A percentile compares a stretch with the other conserved stretches of the same genome.
Conservation (phyloP, 352 stramenopile genomes). For the Phytophthora multivora region DNA sequence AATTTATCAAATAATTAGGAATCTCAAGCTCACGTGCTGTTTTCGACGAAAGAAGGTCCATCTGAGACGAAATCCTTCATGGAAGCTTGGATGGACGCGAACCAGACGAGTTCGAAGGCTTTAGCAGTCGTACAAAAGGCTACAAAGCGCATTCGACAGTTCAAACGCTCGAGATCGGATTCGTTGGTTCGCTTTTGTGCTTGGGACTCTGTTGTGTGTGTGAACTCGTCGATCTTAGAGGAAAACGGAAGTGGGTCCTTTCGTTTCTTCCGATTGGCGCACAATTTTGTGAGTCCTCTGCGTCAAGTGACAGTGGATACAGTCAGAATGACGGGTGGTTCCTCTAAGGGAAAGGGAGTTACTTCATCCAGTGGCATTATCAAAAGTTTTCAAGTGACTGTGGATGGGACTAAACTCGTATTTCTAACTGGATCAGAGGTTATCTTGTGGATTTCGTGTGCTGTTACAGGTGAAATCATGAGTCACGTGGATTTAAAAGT, state of each 20-base stretch:
- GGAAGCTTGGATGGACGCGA: conserved; percentile 7
- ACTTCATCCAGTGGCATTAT: conserved; percentile 15
- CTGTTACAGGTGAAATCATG: conserved; percentile 18
- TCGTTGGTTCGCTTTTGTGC: conserved; percentile 15
- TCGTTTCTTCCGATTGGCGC: conserved; percentile 24
- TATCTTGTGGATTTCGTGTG: conserved; percentile 18
- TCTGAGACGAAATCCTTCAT: conserved; percentile 1
- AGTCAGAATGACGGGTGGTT: neutral
- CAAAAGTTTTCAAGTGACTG: conserved; percentile 12
- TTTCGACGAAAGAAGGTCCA: conserved; percentile 9
- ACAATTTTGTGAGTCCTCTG: conserved; percentile 20
- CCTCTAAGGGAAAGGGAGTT: neutral
- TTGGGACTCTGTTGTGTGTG: conserved; percentile 31
- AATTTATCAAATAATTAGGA: neutral
- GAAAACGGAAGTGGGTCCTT: conserved; percentile 27
- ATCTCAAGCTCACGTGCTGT: conserved; percentile 7
- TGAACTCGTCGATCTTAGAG: conserved; percentile 31
- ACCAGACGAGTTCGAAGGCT: neutral
- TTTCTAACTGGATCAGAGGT: conserved; percentile 10
- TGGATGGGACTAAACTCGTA: conserved; percentile 15
- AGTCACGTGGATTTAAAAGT: conserved; percentile 10
- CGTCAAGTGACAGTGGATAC: conserved; percentile 13
- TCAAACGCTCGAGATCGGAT: conserved; percentile 7
- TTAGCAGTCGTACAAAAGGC: neutral
- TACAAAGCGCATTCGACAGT: conserved; percentile 11